Conservation (phyloP, 352 stramenopile genomes). For the Plasmopara muralis region DNA sequence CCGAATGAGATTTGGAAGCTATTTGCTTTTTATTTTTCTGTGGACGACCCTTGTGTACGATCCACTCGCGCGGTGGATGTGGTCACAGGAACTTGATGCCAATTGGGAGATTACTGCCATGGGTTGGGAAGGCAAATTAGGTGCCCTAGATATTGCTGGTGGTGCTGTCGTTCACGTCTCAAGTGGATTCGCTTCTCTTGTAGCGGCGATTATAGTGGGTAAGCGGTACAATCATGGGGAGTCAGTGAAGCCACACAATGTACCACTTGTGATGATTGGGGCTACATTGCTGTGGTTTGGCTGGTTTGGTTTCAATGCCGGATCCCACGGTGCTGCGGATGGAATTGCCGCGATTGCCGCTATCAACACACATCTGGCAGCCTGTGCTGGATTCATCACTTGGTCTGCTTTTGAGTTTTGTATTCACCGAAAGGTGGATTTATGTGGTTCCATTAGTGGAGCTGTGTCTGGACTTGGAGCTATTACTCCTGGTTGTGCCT, state of each 20-base stretch:
- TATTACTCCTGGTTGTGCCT: conserved; percentile 68
- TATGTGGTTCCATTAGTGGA: conserved; percentile 50
- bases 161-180: conserved; percentile 81
- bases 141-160: conserved; percentile 70
- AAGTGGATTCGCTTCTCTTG: conserved; percentile 66
- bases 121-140: conserved; percentile 66
- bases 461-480: conserved; percentile 56
- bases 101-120: conserved; percentile 34
- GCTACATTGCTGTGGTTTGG: conserved; percentile 74
- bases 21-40: conserved; percentile 68
- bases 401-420: conserved; percentile 60
- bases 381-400: conserved; percentile 53
- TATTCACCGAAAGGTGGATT: conserved; percentile 53
- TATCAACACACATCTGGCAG: conserved; percentile 68
- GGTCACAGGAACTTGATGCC: conserved; percentile 56
- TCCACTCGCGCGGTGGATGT: conserved; percentile 80
- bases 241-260: conserved; percentile 69
- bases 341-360: conserved; percentile 52
- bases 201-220: conserved; percentile 58
- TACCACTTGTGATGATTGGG: conserved; percentile 78
- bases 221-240: conserved; percentile 70
- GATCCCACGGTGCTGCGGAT: conserved; percentile 47
- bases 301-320: conserved; percentile 82
- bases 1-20: conserved; percentile 75
- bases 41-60: conserved; percentile 83